Conservation (phyloP, 768 basidiomycete genomes). For the Russula earlei region DNA sequence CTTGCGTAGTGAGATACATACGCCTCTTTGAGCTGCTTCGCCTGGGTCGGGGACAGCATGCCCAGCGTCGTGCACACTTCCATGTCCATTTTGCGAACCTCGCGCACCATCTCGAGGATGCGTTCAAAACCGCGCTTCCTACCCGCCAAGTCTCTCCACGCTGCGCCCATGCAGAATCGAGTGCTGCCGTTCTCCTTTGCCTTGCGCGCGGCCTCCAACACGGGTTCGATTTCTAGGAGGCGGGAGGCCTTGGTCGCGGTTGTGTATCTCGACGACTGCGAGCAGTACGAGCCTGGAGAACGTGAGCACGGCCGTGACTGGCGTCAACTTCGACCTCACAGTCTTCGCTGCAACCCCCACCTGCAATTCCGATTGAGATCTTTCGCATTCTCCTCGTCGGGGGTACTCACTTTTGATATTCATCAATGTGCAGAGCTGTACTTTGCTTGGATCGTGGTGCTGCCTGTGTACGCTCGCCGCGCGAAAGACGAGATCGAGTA, state of each 20-base stretch:
- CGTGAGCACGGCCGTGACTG: slow-evolving; percentile 9
- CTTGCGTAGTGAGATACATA: slow-evolving; percentile 29
- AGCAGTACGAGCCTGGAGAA: slow-evolving; percentile 82
- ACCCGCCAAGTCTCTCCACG: slow-evolving; percentile 92
- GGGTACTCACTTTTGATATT: slow-evolving; percentile 86
- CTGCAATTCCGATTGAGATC: slow-evolving; percentile 32
- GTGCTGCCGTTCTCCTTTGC: slow-evolving; percentile 97
- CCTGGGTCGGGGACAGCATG: slow-evolving; percentile 93
- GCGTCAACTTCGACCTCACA: slow-evolving; percentile 33
- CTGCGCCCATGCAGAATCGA: slow-evolving; percentile 98
- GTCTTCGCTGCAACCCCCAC: slow-evolving; percentile 93
- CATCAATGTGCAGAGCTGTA: slow-evolving; percentile 95
- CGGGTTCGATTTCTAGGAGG: slow-evolving; percentile 83
- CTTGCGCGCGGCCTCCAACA: slow-evolving; percentile 83
- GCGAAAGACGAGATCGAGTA: slow-evolving; percentile 83
- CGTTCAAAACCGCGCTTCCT: slow-evolving; percentile 89
- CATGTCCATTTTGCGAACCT: slow-evolving; percentile 94
- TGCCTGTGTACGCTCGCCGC: slow-evolving; percentile 79
- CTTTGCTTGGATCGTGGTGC: slow-evolving; percentile 79
- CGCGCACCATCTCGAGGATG: slow-evolving; percentile 85
- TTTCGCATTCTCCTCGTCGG: slow-evolving; percentile 23
- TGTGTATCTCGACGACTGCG: slow-evolving; percentile 89
- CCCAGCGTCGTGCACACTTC: slow-evolving; percentile 98
- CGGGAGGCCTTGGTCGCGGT: slow-evolving; percentile 84
- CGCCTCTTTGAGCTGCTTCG: slow-evolving; percentile 87